Evolutionary conservation across 148 eudicot species (phyloP).

Genomic region (Rhododendron simsii): DNA sequence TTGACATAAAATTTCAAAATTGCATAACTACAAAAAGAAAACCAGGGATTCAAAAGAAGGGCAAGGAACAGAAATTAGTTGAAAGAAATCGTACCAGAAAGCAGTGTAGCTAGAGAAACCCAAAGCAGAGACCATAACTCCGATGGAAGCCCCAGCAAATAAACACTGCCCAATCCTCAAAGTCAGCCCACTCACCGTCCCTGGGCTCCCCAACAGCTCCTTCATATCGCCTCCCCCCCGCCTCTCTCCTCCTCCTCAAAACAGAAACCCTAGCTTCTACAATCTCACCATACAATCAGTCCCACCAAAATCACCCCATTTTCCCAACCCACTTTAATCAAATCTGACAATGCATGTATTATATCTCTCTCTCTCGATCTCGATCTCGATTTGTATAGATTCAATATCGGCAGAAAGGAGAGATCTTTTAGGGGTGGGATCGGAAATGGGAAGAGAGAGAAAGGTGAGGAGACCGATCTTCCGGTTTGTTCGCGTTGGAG

Average conservation of each 20-base stretch:
- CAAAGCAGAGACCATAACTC: conserved; percentile 43
- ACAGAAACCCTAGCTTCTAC: conserved; percentile 3
- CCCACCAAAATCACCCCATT: not conserved
- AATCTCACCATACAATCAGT: not conserved
- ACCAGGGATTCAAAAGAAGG: not conserved
- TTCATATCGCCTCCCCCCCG: conserved; percentile 22
- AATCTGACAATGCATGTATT: not conserved
- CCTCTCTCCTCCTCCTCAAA: not conserved
- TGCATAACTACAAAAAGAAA: not conserved
- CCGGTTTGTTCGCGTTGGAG: not conserved
- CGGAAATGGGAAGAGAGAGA: not conserved
- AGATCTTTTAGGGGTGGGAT: not conserved
- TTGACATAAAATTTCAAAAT: not conserved
- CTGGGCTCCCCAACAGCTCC: conserved; percentile 48
- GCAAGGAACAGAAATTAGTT: not conserved
- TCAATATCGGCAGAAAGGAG: not conserved
- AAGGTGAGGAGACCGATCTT: not conserved
- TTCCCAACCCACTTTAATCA: not conserved
- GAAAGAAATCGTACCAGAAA: conserved; percentile 32
- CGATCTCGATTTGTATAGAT: not conserved
- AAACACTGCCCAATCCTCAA: conserved; percentile 52
- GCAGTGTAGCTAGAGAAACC: conserved; percentile 58
- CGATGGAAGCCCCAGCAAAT: conserved; percentile 51
- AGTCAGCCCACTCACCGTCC: conserved; percentile 42
- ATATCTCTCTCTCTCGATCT: not conserved